Conservation (phyloP, 108 stramenopile species). For the Cylindrotheca closterium region DNA sequence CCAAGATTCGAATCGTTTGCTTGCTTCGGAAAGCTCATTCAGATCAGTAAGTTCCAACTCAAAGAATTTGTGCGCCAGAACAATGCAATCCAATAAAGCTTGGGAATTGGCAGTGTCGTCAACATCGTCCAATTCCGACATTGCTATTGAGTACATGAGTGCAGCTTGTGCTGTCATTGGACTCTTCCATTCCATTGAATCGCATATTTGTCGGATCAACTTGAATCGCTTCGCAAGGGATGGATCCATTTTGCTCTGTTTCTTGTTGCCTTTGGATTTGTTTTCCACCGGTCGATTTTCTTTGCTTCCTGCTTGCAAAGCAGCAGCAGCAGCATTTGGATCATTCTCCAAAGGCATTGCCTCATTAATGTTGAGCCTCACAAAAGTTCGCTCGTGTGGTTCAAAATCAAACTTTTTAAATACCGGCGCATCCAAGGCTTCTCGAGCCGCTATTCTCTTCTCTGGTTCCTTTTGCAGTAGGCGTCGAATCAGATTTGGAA, state of each 20-base stretch:
- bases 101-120: conserved; percentile 61
- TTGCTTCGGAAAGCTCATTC: conserved; percentile 41
- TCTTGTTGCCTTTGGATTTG: conserved; percentile 16
- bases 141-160: conserved; percentile 48
- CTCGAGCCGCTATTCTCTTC: conserved; percentile 59
- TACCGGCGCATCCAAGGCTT: conserved; percentile 57
- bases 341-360: conserved; percentile 34
- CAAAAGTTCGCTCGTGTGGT: conserved; percentile 14
- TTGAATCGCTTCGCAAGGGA: conserved; percentile 43
- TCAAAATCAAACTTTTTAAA: conserved; percentile 67
- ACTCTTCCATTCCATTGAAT: conserved; percentile 56
- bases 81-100: conserved; percentile 68
- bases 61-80: conserved; percentile 74
- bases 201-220: conserved; percentile 54
- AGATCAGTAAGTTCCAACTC: conserved; percentile 59
- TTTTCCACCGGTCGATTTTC: conserved; percentile 13
- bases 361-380: conserved; percentile 9
- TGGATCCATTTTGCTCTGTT: conserved; percentile 17
- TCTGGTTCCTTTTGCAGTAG: conserved; percentile 57
- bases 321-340: not conserved
- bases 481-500: conserved; percentile 67
- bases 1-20: conserved; percentile 36
- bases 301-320: not conserved
- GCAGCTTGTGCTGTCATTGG: conserved; percentile 72
- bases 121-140: conserved; percentile 72